Percentiles rank a stretch among this genome's conserved stretches.
Conservation (phyloP, 352 stramenopile genomes). For the Phytopythium boreale region DNA sequence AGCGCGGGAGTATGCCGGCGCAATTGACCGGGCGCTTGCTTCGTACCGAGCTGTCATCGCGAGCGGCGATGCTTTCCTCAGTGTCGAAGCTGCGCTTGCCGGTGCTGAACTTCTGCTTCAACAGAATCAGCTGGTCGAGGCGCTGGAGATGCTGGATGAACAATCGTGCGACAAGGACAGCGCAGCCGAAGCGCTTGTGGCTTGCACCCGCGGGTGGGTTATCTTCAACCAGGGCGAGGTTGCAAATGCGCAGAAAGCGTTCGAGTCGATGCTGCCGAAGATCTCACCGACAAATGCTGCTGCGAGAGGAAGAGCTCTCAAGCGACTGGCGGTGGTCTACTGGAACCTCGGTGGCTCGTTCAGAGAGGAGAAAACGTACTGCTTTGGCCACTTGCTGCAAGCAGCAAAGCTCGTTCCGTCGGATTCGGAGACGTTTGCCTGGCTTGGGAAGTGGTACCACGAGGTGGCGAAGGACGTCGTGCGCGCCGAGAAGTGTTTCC, state of each 20-base stretch:
- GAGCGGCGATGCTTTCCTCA: constrained; percentile 17
- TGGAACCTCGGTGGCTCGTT: constrained; percentile 55
- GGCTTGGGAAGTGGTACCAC: constrained; percentile 77
- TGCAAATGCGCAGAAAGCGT: constrained; percentile 26
- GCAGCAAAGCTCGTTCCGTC: constrained; percentile 68
- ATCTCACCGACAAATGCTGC: constrained; percentile 16
- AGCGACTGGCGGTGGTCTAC: constrained; percentile 76
- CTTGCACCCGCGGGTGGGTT: constrained; percentile 48
- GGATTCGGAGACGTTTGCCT: constrained; percentile 67
- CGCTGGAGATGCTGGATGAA: constrained; percentile 26
- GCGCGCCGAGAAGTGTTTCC: constrained; percentile 82
- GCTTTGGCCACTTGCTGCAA: constrained; percentile 62
- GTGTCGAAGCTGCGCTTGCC: constrained; percentile 34
- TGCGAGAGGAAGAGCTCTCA: constrained; percentile 39
- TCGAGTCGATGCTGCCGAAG: constrained; percentile 34
- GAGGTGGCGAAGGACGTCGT: constrained; percentile 54
- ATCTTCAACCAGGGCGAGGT: constrained; percentile 39
- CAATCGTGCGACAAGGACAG: constrained; percentile 18
- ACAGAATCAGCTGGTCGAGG: constrained; percentile 28
- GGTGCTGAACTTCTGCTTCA: constrained; percentile 42
- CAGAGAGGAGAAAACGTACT: constrained; percentile 53
- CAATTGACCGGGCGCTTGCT: constrained; percentile 40
- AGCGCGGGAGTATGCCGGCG: constrained; percentile 47
- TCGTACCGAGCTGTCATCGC: constrained; percentile 33
- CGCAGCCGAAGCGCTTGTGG: constrained; percentile 13